Base-by-base conservation (phyloP, 495 filamentous ascomycete genomes). In the Podospora bellae-mahoneyi region DNA sequence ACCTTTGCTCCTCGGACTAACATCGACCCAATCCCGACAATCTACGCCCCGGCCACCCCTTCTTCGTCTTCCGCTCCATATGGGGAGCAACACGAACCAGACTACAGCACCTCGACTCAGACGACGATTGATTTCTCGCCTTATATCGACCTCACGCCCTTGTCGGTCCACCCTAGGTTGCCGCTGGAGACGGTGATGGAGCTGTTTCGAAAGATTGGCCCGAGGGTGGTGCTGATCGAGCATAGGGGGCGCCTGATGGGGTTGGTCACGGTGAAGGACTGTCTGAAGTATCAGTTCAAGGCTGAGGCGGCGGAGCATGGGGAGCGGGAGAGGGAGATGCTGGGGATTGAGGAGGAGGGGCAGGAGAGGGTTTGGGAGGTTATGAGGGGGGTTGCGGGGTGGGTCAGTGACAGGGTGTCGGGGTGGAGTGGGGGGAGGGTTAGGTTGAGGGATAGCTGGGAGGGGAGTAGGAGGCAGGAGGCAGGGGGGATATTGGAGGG, bases 131-230 rank as follows among this genome's bases (percentile, higher is more conserved):
- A 98, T 77, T 94, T 99, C 73, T 89, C 88, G 71, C 88, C 89
- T 34, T 97, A 94, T 74, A 90, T 96, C 54, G 93, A 99, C 77
- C 86, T 92, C 59, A 96, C 94, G 0, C 95, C 96, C 4, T 84
- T 98, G 5, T 90, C 93, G 2, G 93, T 93, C 6, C 96, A 99
- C 74, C 95, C 95, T 0, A 89, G 92, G 1, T 87, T 97, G 5
- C 92, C 94, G 0, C 86, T 99, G 0, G 95, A 99, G 78, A 99
- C 95, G 0, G 95, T 97, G 58, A 97, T 98, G 93, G 95, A 99
- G 76, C 87, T 98, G 58, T 99, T 99, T 84, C 94, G 95, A 75
- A 99, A 99, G 82, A 94, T 99, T 79, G 95, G 96, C 0, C 95
- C 95, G 2, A 88, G 96, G 2, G 93, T 97, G 15, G 92, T 99